Conservation (phyloP, 345 rosid genomes). For the Fremontodendron californicum region DNA sequence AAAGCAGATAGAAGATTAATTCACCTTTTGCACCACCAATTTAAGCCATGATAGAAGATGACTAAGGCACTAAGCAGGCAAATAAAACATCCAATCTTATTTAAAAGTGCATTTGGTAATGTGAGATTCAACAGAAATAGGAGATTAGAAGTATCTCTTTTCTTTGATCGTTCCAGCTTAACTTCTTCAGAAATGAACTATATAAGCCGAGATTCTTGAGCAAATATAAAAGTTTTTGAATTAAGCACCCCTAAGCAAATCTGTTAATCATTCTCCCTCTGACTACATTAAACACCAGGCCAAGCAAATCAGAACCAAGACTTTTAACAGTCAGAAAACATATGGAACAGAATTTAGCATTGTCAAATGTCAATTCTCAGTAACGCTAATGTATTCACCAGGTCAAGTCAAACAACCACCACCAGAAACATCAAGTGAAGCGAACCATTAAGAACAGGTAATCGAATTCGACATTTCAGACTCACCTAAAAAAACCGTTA, state of each 20-base stretch:
- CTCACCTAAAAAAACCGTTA: not conserved
- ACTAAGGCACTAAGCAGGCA: not conserved
- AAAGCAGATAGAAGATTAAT: not conserved
- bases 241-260: not conserved
- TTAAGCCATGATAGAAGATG: not conserved
- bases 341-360: conserved; percentile 9
- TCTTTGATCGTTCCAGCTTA: not conserved
- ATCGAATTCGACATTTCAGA: not conserved
- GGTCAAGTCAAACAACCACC: not conserved
- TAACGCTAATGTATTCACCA: not conserved
- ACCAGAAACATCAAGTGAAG: not conserved
- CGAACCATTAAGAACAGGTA: not conserved
- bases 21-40: not conserved
- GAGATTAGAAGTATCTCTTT: not conserved
- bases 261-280: not conserved
- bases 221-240: not conserved
- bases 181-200: not conserved
- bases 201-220: not conserved
- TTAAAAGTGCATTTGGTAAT: not conserved
- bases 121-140: not conserved
- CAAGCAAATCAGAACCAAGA: not conserved
- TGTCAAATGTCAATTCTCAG: not conserved
- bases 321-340: not conserved
- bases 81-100: not conserved
- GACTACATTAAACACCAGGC: not conserved